Evolutionary conservation across 2,329 filamentous ascomycete genomes (phyloP), one percentile per base, ranked within the genome.

Genomic region (Fusarium setosum): DNA sequence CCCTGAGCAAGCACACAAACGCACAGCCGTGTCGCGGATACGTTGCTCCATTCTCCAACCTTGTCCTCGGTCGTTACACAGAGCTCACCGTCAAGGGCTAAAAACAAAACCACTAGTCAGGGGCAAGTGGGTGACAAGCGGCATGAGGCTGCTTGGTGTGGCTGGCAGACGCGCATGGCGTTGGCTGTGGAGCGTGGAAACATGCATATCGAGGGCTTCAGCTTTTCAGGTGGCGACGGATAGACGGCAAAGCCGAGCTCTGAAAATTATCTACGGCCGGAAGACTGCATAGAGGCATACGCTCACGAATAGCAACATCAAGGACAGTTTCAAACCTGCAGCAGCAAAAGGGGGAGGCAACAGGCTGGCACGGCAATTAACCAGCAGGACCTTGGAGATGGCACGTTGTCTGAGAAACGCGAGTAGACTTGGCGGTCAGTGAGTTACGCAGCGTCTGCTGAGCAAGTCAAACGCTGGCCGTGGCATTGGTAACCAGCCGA

Each of bases 401-500:
- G n/a, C 29, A 38, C 20, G 15, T 31, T 38, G 31, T 45, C 55
- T 53, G 38, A 59, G 32, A 54, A 24, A 34, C 17, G n/a, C 18
- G 20, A 9, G 15, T 15, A 20, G 34, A 54, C 17, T 52, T 59
- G 61, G 57, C 65, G 65, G 65, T 63, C 65, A 66, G 24, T 38
- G 10, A 37, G 56, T 50, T 45, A 26, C 61, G 54, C 63, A 23
- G 42, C 59, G 24, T 44, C 58, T 58, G 63, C 62, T 60, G 57
- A 31, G 23, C 63, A 58, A 65, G 58, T 61, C 54, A 53, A 32
- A 58, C 41, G 35, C 18, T 59, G 44, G 52, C 47, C 52, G 17
- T 48, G 41, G 63, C 15, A 38, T 54, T 67, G 54, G 53, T 60
- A 44, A 42, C 41, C 49, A 72, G 41, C 69, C 65, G 67, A 72